Evolutionary conservation across 2,329 filamentous ascomycete species (phyloP), one percentile per base, ranked within the genome.

Genomic region (Arthrinium puccinioides): DNA sequence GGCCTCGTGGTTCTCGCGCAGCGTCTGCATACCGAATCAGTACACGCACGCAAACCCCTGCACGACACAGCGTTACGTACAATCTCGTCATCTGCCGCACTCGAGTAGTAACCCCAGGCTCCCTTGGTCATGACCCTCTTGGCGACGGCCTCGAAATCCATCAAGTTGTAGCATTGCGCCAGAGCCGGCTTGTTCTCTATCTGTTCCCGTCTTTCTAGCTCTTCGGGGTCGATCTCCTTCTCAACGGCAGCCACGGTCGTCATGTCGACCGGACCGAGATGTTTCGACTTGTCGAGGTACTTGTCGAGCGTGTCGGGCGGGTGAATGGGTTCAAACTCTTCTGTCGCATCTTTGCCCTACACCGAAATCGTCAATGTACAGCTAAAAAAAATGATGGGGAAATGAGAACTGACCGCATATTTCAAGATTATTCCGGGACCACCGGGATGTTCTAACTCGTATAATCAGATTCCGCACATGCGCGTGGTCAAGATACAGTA

Each of bases 91-190:
- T 92, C 87, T 0, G 90, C 87, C 39, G 87, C 90, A 55, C 85
- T 92, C 1, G 87, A 95, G 62, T 98, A 98, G 67, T 98, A 98
- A 19, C 85, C 92, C 92, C 92, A 98, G 0, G 90, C 90, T 2
- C 82, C 84, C 68, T 85, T 94, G 75, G 94, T 96, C 90, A 97
- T 96, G 39, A 94, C 79, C 26, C 79, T 72, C 51, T 83, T 80
- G 5, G 92, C 92, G 24, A 97, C 90, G 4, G 87, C 80, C 70
- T 98, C 92, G 59, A 98, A 98, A 64, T 98, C 92, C 66, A 92
- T 77, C 43, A 96, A 65, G 59, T 96, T 96, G 63, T 89, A 95
- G 69, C 88, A 95, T 59, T 94, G 84, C 47, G 85, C 82, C 42
- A 96, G 67, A 32, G 80, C 68, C 1, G 89, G 89, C 79, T 88